phyloP scores from a whole-genome alignment of 257 asterid genomes.

The Solanum peruvianum region DNA sequence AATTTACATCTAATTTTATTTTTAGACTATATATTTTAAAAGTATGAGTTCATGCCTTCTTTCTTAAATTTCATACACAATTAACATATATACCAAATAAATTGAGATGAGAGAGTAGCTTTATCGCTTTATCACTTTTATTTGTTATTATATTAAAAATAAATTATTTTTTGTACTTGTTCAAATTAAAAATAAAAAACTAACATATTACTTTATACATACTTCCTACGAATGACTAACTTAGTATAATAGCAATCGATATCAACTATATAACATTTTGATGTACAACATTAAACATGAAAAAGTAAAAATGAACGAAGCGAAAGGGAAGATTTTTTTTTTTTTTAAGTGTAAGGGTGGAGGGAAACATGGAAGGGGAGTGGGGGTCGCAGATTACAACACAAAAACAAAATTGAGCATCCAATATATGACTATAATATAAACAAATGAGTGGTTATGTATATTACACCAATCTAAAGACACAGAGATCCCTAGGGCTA shows the following conservation, averaged over 20 bases:
- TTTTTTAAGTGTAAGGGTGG: background rate
- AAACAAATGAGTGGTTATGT: background rate
- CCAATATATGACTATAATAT: background rate
- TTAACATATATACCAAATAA: background rate
- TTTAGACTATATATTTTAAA: too few relatives aligned
- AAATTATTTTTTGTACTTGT: too few relatives aligned
- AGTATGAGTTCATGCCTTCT: accelerated
- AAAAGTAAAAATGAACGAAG: background rate
- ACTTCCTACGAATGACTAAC: background rate
- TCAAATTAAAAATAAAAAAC: background rate
- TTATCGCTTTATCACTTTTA: background rate
- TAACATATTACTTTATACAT: background rate
- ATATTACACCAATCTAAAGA: background rate
- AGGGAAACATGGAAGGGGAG: background rate
- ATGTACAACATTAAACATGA: too few relatives aligned
- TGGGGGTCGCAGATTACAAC: background rate
- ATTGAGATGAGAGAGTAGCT: background rate
- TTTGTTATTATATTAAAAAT: background rate
- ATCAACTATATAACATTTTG: too few relatives aligned
- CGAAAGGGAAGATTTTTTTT: too few relatives aligned
- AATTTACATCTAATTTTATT: background rate
- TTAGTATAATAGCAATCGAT: too few relatives aligned
- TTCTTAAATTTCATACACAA: background rate
- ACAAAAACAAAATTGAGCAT: background rate
- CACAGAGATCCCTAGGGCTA: background rate